Percentiles rank a stretch among this genome's conserved stretches.
These are phyloP conservation scores for Scopulariopsis brevicaulis DNA, from an alignment of 2,329 filamentous ascomycete species.

Conservation along the genomic window DNA sequence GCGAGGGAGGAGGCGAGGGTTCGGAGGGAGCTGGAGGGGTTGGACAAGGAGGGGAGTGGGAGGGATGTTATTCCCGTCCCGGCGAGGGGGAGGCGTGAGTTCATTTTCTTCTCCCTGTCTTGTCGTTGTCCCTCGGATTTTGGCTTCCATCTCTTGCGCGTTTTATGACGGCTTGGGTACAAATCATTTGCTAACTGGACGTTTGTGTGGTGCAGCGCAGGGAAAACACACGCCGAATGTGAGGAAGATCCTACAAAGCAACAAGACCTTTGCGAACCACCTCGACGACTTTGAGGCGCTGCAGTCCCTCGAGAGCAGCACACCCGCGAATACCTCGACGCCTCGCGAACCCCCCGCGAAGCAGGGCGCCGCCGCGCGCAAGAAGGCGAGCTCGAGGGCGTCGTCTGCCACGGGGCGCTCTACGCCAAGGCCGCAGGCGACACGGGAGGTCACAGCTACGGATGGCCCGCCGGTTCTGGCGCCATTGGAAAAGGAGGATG, in stretches of 20 bases:
- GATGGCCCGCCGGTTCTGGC: neutral
- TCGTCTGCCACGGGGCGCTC: neutral
- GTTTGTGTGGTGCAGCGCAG: slow-evolving; percentile 19
- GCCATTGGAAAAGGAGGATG: neutral
- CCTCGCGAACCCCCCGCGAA: neutral
- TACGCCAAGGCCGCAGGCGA: slow-evolving; percentile 9
- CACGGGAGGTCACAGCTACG: slow-evolving; percentile 17
- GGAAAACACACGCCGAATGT: slow-evolving; percentile 57
- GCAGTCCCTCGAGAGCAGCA: slow-evolving; percentile 29
- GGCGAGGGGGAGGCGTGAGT: slow-evolving; percentile 32
- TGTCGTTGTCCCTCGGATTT: too few species aligned
- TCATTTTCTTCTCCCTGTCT: neutral
- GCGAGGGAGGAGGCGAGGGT: slow-evolving; percentile 77
- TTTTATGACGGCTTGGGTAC: neutral
- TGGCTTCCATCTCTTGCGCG: neutral
- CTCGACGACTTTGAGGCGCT: slow-evolving; percentile 68
- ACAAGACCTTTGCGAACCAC: slow-evolving; percentile 77
- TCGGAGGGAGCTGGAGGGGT: slow-evolving; percentile 67
- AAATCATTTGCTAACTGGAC: neutral
- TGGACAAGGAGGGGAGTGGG: slow-evolving; percentile 69
- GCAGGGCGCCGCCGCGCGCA: neutral
- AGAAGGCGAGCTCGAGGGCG: neutral
- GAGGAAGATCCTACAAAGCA: slow-evolving; percentile 65
- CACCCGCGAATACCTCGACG: slow-evolving; percentile 4
- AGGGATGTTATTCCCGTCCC: slow-evolving; percentile 64